These are phyloP conservation scores for Aspergillus brunneoviolaceus DNA, from an alignment of 2,329 filamentous ascomycete species.

Conservation along the genomic window DNA sequence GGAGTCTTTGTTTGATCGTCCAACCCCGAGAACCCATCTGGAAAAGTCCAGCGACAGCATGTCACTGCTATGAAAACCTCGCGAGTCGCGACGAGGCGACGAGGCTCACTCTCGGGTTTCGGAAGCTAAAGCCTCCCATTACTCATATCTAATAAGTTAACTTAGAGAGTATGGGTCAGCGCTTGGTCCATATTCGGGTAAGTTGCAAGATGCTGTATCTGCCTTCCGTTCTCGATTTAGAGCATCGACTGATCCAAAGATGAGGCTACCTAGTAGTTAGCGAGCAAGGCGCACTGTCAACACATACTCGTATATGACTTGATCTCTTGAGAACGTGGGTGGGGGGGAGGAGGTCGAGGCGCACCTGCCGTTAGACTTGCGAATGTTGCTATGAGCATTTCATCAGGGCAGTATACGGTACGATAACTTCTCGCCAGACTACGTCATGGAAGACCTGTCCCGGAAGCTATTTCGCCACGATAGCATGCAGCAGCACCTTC, in stretches of 20 bases:
- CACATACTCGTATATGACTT: neutral
- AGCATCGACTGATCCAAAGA: neutral
- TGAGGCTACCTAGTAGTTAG: neutral
- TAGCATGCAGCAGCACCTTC: neutral
- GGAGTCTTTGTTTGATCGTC: constrained; percentile 32
- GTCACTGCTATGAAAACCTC: neutral
- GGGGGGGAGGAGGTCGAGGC: constrained; percentile 9
- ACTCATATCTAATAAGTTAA: neutral
- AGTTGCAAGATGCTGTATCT: neutral
- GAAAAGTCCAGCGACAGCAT: constrained; percentile 20
- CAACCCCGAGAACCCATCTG: constrained; percentile 33
- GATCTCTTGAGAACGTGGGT: constrained; percentile 14
- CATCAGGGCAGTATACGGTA: neutral
- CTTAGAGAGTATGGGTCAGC: neutral
- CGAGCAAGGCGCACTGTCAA: constrained; percentile 3
- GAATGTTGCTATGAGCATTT: neutral
- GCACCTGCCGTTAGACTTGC: neutral
- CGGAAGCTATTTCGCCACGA: neutral
- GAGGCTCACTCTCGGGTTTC: neutral
- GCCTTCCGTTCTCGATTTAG: neutral
- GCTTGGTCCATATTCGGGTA: neutral
- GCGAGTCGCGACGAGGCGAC: neutral
- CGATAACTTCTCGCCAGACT: neutral
- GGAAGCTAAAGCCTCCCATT: neutral
- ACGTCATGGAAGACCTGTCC: neutral